A percentile compares a stretch with the other conserved stretches of the same genome.
These are phyloP conservation scores for Lodderomyces parapsilosis DNA, from an alignment of 1,139 yeast species.

Conservation along the genomic window DNA sequence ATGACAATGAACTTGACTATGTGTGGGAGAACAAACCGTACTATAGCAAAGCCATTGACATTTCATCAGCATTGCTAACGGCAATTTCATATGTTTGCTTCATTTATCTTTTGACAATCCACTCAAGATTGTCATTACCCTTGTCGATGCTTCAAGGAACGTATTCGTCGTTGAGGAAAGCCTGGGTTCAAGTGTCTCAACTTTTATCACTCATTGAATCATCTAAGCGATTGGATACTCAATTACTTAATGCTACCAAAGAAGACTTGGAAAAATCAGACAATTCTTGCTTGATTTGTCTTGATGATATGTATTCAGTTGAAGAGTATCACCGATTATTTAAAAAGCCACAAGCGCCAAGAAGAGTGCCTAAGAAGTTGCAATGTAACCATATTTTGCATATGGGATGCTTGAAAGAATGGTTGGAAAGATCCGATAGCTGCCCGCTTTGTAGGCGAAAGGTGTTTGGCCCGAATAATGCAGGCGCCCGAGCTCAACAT, in stretches of 20 bases:
- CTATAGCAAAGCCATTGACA: constrained; percentile 58
- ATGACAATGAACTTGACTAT: constrained; percentile 54
- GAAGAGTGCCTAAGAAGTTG: constrained; percentile 70
- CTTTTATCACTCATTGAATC: constrained; percentile 59
- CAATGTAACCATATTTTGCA: constrained; percentile 88
- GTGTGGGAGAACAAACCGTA: constrained; percentile 73
- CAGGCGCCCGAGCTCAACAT: constrained; percentile 3
- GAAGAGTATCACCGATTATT: constrained; percentile 28
- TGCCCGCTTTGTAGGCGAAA: constrained; percentile 90
- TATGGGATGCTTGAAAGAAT: constrained; percentile 83
- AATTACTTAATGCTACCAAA: constrained; percentile 57
- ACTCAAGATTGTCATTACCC: constrained; percentile 61
- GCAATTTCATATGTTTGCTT: constrained; percentile 32
- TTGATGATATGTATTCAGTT: constrained; percentile 69
- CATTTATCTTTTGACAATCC: constrained; percentile 40
- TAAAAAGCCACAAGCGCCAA: constrained; percentile 26
- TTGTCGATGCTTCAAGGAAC: constrained; percentile 68
- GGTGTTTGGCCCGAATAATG: constrained; percentile 38
- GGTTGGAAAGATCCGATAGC: constrained; percentile 88
- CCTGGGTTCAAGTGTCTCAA: constrained; percentile 51
- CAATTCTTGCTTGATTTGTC: constrained; percentile 75
- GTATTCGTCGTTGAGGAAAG: constrained; percentile 49
- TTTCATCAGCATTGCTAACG: constrained; percentile 46
- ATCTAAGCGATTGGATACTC: constrained; percentile 62
- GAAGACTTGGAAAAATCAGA: constrained; percentile 62